Percentiles rank a stretch among this genome's conserved stretches.
Conservation (phyloP, 345 rosid species). For the Combretum micranthum region DNA sequence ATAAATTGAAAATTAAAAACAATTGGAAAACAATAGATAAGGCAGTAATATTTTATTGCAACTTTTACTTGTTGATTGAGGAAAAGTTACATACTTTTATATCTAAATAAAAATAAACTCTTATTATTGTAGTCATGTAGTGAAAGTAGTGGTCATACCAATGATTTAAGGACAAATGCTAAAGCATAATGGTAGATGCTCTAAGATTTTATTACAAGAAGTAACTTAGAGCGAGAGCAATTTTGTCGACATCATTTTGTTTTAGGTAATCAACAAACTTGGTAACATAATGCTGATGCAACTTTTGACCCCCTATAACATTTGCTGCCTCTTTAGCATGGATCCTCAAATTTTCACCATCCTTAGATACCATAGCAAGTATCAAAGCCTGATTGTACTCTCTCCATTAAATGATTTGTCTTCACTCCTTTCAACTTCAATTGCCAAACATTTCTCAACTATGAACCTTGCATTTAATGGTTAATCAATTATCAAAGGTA, state of each 20-base stretch:
- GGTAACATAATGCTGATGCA: slow-evolving; percentile 12
- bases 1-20: too few relatives aligned
- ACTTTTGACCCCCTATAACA: slow-evolving; percentile 8
- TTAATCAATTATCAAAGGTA: slow-evolving; percentile 20
- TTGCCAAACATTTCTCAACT: slow-evolving; percentile 15
- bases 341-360: slow-evolving; percentile 5
- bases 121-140: too few relatives aligned
- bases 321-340: slow-evolving; percentile 13
- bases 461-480: slow-evolving; percentile 18
- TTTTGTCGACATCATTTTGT: slow-evolving; percentile 12
- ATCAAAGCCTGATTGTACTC: slow-evolving; percentile 9
- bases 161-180: too few relatives aligned
- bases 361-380: slow-evolving; percentile 15
- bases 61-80: too few relatives aligned
- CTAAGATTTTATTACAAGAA: neutral
- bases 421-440: slow-evolving; percentile 15
- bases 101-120: too few relatives aligned
- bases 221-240: slow-evolving; percentile 1
- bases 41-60: too few relatives aligned
- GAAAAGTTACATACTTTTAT: too few relatives aligned
- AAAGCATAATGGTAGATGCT: too few relatives aligned
- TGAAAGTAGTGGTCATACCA: too few relatives aligned
- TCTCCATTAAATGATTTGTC: slow-evolving; percentile 21
- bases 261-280: slow-evolving; percentile 16
- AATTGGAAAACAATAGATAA: too few relatives aligned